Evolutionary conservation across 1,284 basidiomycete genomes (phyloP), one percentile per base, ranked within the genome.

Genomic region (Pholiota adiposa): DNA sequence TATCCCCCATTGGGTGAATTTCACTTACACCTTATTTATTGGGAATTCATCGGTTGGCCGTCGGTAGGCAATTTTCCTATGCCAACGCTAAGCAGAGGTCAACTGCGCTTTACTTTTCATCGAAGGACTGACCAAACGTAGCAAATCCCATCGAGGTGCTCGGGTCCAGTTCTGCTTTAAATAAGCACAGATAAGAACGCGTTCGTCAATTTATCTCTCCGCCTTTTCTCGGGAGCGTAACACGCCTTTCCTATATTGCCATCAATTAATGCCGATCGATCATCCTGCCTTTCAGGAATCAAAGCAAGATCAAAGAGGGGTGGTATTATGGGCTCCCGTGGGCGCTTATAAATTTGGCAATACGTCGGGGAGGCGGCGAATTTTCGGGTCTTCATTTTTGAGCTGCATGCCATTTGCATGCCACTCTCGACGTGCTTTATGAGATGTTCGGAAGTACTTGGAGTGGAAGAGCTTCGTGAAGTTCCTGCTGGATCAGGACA

Each of bases 181-280:
- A 46, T 46, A 25, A n/a, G 44, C 25, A 46, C 4, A 46, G 44
- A 46, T 46, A 46, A 46, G 23, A 23, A 23, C 23, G 6, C 12
- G 44, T 27, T 46, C 14, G 25, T 16, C 19, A 21, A 18, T 46
- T 46, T 41, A n/a, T 46, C 23, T 46, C 25, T 27, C 44, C 25
- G 2, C 44, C 44, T 46, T 19, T 19, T 43, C 44, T 46, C 44
- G 44, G 44, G 21, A 46, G 44, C 44, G 44, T 25, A 46, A 16
- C 14, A n/a, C 16, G 36, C 36, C 31, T n/a, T 16, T 38, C 36
- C 14, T 16, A 12, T 19, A 46, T 27, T 46, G 23, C 44, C 25
- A 46, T 46, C 44, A 46, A 27, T 38, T 46, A n/a, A n/a, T n/a
- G 44, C 14, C 44, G 44, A 46, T 46, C 44, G 44, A 46, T 46